phyloP scores from a whole-genome alignment of 2,329 filamentous ascomycete genomes.

The Dactylonectria macrodidyma region DNA sequence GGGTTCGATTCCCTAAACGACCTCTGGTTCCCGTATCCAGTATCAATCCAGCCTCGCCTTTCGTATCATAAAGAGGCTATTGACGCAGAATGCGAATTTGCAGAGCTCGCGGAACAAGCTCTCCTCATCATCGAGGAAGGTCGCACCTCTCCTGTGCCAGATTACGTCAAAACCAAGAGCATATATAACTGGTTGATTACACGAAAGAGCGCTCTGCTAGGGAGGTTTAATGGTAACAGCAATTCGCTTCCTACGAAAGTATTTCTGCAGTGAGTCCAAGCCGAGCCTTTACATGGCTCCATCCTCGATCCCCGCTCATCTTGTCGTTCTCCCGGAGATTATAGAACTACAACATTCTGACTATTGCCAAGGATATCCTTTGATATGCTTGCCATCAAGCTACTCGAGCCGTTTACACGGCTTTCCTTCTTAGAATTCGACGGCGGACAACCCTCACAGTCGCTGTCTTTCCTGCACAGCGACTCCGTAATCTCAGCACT shows the following conservation, averaged over 20 bases:
- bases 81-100: slow-evolving; percentile 18
- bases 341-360: neutral
- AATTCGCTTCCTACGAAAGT: slow-evolving; percentile 19
- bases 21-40: slow-evolving; percentile 33
- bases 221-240: slow-evolving; percentile 3
- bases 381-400: slow-evolving; percentile 23
- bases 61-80: neutral
- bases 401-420: slow-evolving; percentile 24
- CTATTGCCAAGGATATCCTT: slow-evolving; percentile 19
- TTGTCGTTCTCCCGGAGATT: neutral
- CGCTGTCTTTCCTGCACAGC: slow-evolving; percentile 28
- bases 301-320: neutral
- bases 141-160: slow-evolving; percentile 10
- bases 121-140: slow-evolving; percentile 12
- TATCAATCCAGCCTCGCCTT: neutral
- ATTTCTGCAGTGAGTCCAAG: slow-evolving; percentile 25
- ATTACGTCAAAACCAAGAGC: slow-evolving; percentile 10
- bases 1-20: neutral
- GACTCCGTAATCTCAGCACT: slow-evolving; percentile 35
- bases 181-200: slow-evolving; percentile 16
- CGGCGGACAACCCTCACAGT: neutral
- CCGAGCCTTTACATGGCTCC: neutral
- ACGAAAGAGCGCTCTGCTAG: neutral
- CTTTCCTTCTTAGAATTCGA: slow-evolving; percentile 19
- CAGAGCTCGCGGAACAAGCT: slow-evolving; percentile 13